Conservation (phyloP, 345 rosid genomes). For the Durio zibethinus region DNA sequence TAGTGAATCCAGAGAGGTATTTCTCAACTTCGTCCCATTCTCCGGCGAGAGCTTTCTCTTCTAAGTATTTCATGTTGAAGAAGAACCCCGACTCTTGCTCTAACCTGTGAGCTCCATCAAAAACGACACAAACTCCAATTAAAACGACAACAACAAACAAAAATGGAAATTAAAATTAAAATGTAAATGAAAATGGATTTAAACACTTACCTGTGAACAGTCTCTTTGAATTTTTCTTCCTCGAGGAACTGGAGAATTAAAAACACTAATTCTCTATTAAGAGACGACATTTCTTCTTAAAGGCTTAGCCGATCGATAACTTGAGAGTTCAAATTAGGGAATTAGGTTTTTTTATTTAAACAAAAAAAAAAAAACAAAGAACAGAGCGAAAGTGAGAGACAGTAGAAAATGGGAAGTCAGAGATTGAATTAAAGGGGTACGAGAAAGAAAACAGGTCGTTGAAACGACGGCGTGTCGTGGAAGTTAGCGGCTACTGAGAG, state of each 20-base stretch:
- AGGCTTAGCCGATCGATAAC: neutral
- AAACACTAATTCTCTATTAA: constrained; percentile 74
- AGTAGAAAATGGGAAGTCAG: neutral
- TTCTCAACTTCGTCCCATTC: constrained; percentile 41
- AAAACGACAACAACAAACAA: constrained; percentile 14
- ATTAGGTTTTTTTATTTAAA: constrained; percentile 4
- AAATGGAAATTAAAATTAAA: neutral
- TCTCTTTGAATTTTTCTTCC: constrained; percentile 69
- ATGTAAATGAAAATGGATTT: neutral
- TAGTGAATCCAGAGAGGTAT: constrained; percentile 35
- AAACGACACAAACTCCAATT: neutral
- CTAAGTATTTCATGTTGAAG: constrained; percentile 35
- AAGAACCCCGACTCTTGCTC: constrained; percentile 35
- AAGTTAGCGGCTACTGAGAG: neutral
- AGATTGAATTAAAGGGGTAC: neutral
- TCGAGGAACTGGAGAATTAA: constrained; percentile 74
- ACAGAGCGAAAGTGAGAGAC: neutral
- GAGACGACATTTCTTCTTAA: constrained; percentile 45
- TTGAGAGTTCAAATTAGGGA: neutral
- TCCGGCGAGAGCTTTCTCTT: constrained; percentile 33
- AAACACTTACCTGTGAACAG: constrained; percentile 54
- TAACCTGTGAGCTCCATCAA: constrained; percentile 9
- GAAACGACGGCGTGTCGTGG: constrained; percentile 14
- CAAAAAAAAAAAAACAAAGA: neutral
- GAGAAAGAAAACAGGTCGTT: neutral